phyloP scores from a whole-genome alignment of 352 stramenopile species.

The Pythium aquatile region DNA sequence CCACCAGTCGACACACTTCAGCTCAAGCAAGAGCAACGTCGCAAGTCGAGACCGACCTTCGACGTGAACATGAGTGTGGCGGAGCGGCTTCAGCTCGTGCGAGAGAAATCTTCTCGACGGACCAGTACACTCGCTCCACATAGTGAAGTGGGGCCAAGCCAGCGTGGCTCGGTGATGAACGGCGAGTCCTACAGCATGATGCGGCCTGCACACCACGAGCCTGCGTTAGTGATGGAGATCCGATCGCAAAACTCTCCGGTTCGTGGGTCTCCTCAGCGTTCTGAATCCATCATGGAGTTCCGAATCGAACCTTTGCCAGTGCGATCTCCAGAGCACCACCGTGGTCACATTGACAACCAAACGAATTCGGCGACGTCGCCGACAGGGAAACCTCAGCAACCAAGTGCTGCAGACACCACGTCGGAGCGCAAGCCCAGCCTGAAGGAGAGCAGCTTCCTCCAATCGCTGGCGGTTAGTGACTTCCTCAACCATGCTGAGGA shows the following conservation, averaged over 20 bases:
- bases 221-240: conserved; percentile 22
- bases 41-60: conserved; percentile 61
- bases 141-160: neutral
- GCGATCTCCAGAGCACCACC: conserved; percentile 28
- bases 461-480: conserved; percentile 58
- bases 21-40: conserved; percentile 54
- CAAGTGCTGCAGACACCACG: neutral
- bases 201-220: conserved; percentile 11
- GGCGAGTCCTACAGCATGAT: neutral
- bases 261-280: conserved; percentile 28
- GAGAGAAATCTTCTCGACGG: conserved; percentile 43
- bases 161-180: neutral
- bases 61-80: conserved; percentile 66
- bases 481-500: conserved; percentile 76
- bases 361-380: neutral
- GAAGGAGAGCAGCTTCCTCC: conserved; percentile 61
- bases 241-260: conserved; percentile 14
- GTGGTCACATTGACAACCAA: conserved; percentile 13
- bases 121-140: conserved; percentile 19
- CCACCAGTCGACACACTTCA: conserved; percentile 56
- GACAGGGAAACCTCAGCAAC: conserved; percentile 5
- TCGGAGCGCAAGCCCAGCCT: conserved; percentile 16
- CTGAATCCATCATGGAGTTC: conserved; percentile 36
- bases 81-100: conserved; percentile 53
- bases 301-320: conserved; percentile 35